Evolutionary conservation across 441 rosid genomes (phyloP).

Genomic region (Viola pubescens): DNA sequence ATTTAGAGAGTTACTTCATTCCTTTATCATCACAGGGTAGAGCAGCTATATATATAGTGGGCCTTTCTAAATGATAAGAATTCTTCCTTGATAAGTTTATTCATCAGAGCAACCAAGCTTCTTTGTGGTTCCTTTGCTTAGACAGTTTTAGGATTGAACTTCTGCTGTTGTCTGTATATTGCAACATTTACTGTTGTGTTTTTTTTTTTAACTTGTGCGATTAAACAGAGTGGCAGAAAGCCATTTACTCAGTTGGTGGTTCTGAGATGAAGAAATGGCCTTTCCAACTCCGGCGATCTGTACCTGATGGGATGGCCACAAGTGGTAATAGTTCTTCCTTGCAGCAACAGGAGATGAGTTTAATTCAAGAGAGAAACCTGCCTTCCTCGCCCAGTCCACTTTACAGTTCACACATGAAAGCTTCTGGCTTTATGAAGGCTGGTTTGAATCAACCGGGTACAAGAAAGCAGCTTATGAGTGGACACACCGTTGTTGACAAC

Average conservation of each 20-base stretch:
- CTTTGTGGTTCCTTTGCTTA: too few relatives aligned
- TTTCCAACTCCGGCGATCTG: conserved; percentile 79
- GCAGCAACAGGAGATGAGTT: conserved; percentile 89
- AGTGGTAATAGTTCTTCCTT: conserved; percentile 64
- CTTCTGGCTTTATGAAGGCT: conserved; percentile 86
- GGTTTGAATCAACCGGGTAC: conserved; percentile 67
- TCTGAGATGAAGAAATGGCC: conserved; percentile 97
- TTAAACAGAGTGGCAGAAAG: conserved; percentile 95
- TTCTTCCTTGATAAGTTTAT: too few relatives aligned
- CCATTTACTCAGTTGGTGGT: conserved; percentile 87
- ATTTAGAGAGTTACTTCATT: too few relatives aligned
- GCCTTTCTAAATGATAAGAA: too few relatives aligned
- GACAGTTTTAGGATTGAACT: background rate
- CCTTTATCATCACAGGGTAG: too few relatives aligned
- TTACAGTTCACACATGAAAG: conserved; percentile 77
- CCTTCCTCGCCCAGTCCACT: conserved; percentile 83
- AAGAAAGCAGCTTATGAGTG: conserved; percentile 79
- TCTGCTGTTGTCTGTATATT: background rate
- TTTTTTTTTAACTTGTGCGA: conserved; percentile 2
- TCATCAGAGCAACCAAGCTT: too few relatives aligned
- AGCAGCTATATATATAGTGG: too few relatives aligned
- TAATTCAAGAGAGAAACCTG: conserved; percentile 83
- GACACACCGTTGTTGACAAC: conserved; percentile 57
- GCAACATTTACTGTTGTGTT: background rate
- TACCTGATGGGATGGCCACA: conserved; percentile 68